Base-by-base conservation (phyloP, 352 stramenopile genomes). In the Globisporangium polare region DNA sequence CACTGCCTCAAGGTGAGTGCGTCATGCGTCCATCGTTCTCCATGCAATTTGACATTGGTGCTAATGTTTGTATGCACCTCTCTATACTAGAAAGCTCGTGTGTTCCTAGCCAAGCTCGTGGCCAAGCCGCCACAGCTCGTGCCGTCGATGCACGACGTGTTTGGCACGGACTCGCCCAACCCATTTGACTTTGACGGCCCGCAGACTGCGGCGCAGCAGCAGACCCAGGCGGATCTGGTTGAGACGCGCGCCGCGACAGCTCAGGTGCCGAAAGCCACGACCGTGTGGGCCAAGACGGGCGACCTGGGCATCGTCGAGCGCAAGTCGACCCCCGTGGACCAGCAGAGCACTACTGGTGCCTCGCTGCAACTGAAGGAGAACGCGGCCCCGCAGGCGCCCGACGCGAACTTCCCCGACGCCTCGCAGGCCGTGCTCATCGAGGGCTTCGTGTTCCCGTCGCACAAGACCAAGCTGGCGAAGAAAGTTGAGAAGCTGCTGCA, bases 61-160 rank as follows among this genome's bases (percentile, higher is more conserved):
- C 15, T 39, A 39, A 39, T 37, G 12, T 7, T 45, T 17, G 42
- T 60, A 10, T 50, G 37, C 13, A 39, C 33, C 15, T 39, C 9
- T 39, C 37, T n/a, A 43, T 18, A 9, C n/a, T 61, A 95, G 86
- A 92, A 89, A 86, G 82, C 82, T 45, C 75, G 77, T 6, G 67
- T 88, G 22, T 71, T 81, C 42, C 51, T 90, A n/a, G 80, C 78
- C 17, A 78, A 71, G 63, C 71, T 95, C 5, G 75, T 69, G 31
- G 65, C 80, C 50, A 95, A 93, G 54, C 83, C 86, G n/a, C 81
- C 84, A 33, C 86, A 95, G 57, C 71, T 95, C n/a, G 71, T 93
- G 41, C 86, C 86, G 27, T 92, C 86, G 8, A 57, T 95, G 1
- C 18, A 74, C 37, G 77, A 95, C 53, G 78, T 95, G 8, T 95